A percentile compares a stretch with the other conserved stretches of the same genome.
These are phyloP conservation scores for Trichoderma endophyticum DNA, from an alignment of 2,329 filamentous ascomycete genomes.

Conservation along the genomic window DNA sequence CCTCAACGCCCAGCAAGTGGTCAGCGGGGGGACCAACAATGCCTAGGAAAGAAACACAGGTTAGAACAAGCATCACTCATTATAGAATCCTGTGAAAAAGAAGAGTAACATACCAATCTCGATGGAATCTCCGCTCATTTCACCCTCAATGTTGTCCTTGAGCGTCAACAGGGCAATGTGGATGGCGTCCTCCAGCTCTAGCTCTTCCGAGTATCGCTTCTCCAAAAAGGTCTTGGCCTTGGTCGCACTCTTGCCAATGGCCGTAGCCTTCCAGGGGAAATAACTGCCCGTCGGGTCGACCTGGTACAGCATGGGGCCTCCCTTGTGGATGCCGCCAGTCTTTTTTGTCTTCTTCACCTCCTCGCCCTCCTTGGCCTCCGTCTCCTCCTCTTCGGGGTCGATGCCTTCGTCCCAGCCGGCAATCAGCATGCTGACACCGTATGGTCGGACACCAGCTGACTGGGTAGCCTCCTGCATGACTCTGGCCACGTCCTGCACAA, in stretches of 20 bases:
- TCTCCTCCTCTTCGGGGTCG: constrained; percentile 73
- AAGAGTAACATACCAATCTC: constrained; percentile 72
- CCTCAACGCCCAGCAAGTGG: constrained; percentile 86
- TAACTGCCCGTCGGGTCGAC: constrained; percentile 99
- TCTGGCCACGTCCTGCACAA: constrained; percentile 95
- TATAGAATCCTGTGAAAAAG: background rate
- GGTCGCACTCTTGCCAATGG: constrained; percentile 97
- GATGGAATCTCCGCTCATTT: constrained; percentile 98
- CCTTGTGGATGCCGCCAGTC: constrained; percentile 93
- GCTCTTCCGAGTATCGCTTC: constrained; percentile 95
- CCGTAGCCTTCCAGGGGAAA: constrained; percentile 99
- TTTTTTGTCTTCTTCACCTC: constrained; percentile 77
- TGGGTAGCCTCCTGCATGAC: constrained; percentile 99
- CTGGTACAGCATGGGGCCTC: constrained; percentile 95
- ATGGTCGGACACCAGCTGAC: constrained; percentile 93
- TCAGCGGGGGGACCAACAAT: constrained; percentile 95
- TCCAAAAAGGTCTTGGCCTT: constrained; percentile 99
- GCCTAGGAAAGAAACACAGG: constrained; percentile 51
- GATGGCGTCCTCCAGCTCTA: constrained; percentile 96
- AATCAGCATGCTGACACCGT: constrained; percentile 91
- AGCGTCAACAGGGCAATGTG: constrained; percentile 96
- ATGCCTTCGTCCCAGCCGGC: constrained; percentile 98
- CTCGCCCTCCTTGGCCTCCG: constrained; percentile 55
- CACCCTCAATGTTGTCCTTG: constrained; percentile 98
- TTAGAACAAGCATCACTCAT: constrained; percentile 26